Evolutionary conservation across 805 yeast genomes (phyloP).

Genomic region (Candida tibetensis): DNA sequence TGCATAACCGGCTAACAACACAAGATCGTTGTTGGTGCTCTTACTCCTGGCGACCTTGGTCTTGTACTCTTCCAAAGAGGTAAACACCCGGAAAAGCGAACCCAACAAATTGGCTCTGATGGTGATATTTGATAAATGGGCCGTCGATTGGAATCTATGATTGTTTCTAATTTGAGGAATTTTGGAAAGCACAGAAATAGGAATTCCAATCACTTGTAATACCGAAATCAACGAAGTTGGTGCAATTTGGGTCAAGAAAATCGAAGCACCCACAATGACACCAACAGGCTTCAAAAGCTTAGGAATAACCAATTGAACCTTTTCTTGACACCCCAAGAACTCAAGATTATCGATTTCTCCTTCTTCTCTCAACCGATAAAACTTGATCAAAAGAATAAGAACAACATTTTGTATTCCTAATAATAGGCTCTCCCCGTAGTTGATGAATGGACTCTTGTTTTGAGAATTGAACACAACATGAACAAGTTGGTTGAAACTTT

Average conservation of each 20-base stretch:
- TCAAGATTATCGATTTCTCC: constrained; percentile 6
- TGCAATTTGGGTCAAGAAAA: constrained; percentile 31
- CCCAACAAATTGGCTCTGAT: constrained; percentile 41
- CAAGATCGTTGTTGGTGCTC: constrained; percentile 23
- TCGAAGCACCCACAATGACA: constrained; percentile 22
- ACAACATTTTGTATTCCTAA: constrained; percentile 38
- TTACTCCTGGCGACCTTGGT: constrained; percentile 12
- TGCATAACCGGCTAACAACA: constrained; percentile 39
- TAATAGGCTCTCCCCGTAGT: constrained; percentile 41
- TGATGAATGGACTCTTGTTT: constrained; percentile 31
- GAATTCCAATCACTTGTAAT: constrained; percentile 38
- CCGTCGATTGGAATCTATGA: constrained; percentile 31
- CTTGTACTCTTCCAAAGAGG: constrained; percentile 34
- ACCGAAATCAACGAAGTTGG: constrained; percentile 26
- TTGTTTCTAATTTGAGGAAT: constrained; percentile 40
- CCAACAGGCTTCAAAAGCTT: constrained; percentile 27
- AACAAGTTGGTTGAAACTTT: constrained; percentile 33
- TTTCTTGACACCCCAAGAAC: constrained; percentile 1
- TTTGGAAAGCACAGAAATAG: constrained; percentile 36
- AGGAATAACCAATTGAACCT: constrained; percentile 8
- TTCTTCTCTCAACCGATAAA: constrained; percentile 23
- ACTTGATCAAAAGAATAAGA: constrained; percentile 35
- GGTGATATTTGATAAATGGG: constrained; percentile 37
- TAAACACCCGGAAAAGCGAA: constrained; percentile 37
- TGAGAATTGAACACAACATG: constrained; percentile 40